A percentile compares a stretch with the other conserved stretches of the same genome.
phyloP scores from a whole-genome alignment of 2,329 filamentous ascomycete species.

The Sporothrix dimorphospora region DNA sequence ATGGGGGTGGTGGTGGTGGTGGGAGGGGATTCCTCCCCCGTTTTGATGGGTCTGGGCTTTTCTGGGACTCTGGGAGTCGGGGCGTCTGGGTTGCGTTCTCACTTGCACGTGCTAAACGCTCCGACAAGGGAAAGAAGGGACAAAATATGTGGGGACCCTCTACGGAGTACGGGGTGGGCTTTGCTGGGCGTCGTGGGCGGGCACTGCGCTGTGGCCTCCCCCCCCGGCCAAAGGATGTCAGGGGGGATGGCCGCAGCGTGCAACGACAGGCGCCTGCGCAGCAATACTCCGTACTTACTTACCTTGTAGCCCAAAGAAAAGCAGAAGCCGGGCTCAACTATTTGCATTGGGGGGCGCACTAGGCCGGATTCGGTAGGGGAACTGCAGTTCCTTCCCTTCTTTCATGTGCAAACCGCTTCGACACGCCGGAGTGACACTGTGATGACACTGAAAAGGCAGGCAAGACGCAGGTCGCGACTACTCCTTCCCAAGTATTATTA shows the following conservation, averaged over 20 bases:
- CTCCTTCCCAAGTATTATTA: constrained; percentile 5
- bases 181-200: not conserved
- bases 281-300: no score
- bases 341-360: constrained; percentile 8
- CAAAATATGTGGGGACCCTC: not conserved
- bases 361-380: constrained; percentile 3
- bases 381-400: not conserved
- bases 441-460: not conserved
- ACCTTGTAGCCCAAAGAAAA: not conserved
- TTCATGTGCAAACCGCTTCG: constrained; percentile 21
- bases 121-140: not conserved
- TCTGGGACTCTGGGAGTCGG: constrained; percentile 6
- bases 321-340: constrained; percentile 11
- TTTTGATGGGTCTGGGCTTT: constrained; percentile 7
- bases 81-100: not conserved
- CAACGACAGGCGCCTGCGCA: not conserved
- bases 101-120: constrained; percentile 28
- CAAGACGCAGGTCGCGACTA: not conserved
- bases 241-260: not conserved
- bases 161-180: no score
- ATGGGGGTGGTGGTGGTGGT: not conserved
- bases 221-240: constrained; percentile 7
- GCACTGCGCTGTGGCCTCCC: not conserved
- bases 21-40: not conserved
- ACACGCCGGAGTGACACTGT: not conserved